phyloP scores from a whole-genome alignment of 2,329 filamentous ascomycete species.

The Nannizzia gypsea region DNA sequence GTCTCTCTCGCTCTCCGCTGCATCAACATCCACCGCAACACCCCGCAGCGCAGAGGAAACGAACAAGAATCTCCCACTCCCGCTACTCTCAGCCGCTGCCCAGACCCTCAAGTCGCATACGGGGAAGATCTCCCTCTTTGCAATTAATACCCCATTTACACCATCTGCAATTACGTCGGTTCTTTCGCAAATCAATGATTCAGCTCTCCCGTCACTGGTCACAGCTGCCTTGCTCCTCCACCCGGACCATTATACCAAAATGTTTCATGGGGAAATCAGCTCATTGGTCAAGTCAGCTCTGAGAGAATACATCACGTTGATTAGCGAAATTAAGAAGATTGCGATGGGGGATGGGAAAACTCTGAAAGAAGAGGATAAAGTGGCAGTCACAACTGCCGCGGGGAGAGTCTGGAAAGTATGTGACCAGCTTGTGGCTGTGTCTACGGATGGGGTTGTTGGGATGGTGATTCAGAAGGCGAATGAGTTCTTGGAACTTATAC shows the following conservation, averaged over 20 bases:
- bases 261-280: slow-evolving; percentile 53
- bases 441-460: slow-evolving; percentile 55
- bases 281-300: slow-evolving; percentile 50
- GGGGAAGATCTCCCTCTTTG: slow-evolving; percentile 75
- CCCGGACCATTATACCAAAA: slow-evolving; percentile 48
- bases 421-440: slow-evolving; percentile 56
- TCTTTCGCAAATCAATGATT: slow-evolving; percentile 58
- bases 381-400: slow-evolving; percentile 53
- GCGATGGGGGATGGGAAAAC: slow-evolving; percentile 27
- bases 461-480: slow-evolving; percentile 60
- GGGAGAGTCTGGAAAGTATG: slow-evolving; percentile 76
- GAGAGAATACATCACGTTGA: slow-evolving; percentile 49
- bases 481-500: slow-evolving; percentile 60
- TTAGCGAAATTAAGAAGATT: slow-evolving; percentile 45
- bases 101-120: slow-evolving; percentile 67
- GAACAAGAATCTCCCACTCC: slow-evolving; percentile 37
- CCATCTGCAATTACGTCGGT: slow-evolving; percentile 61
- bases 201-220: slow-evolving; percentile 62
- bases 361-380: slow-evolving; percentile 28
- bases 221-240: slow-evolving; percentile 57
- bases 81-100: slow-evolving; percentile 59
- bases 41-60: slow-evolving; percentile 8
- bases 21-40: slow-evolving; percentile 2
- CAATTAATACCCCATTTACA: slow-evolving; percentile 79
- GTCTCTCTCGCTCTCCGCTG: slow-evolving; percentile 23